Evolutionary conservation across 1,139 yeast species (phyloP).

Genomic region (Fermentozyma sake): DNA sequence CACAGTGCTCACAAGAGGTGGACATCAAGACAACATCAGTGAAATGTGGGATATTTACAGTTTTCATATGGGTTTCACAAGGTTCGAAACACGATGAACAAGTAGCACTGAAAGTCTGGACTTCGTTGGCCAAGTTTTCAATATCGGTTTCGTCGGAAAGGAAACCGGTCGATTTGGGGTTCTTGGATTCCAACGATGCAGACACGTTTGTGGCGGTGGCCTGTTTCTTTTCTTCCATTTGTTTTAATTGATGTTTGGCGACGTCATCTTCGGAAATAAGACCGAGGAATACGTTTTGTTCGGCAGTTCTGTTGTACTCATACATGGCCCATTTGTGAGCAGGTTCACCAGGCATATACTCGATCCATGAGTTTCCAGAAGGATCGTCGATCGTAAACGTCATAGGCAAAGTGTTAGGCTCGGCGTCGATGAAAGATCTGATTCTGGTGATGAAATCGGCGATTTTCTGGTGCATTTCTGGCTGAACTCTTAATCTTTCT

Average conservation of each 20-base stretch:
- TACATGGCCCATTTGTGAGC: slow-evolving; percentile 86
- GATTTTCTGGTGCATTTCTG: slow-evolving; percentile 72
- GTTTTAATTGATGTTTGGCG: slow-evolving; percentile 47
- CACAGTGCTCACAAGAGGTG: slow-evolving; percentile 88
- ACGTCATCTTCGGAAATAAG: slow-evolving; percentile 76
- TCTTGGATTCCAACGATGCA: slow-evolving; percentile 24
- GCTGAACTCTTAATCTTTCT: slow-evolving; percentile 65
- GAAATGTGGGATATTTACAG: slow-evolving; percentile 95
- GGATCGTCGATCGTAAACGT: slow-evolving; percentile 88
- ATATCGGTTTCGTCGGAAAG: slow-evolving; percentile 71
- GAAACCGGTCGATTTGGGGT: slow-evolving; percentile 54
- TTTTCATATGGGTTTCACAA: slow-evolving; percentile 94
- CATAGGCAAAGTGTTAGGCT: slow-evolving; percentile 66
- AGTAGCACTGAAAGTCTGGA: slow-evolving; percentile 86
- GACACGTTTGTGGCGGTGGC: slow-evolving; percentile 33
- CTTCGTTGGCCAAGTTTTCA: slow-evolving; percentile 82
- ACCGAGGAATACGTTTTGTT: slow-evolving; percentile 87
- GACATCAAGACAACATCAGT: slow-evolving; percentile 97
- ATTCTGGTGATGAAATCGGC: slow-evolving; percentile 63
- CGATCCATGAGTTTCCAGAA: slow-evolving; percentile 96
- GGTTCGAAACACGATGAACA: slow-evolving; percentile 84
- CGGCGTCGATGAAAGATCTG: slow-evolving; percentile 55
- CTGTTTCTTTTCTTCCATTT: slow-evolving; percentile 32
- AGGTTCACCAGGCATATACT: slow-evolving; percentile 82
- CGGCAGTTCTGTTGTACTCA: slow-evolving; percentile 81